Evolutionary conservation across 805 yeast species (phyloP).

Genomic region (Metschnikowia hibisci): DNA sequence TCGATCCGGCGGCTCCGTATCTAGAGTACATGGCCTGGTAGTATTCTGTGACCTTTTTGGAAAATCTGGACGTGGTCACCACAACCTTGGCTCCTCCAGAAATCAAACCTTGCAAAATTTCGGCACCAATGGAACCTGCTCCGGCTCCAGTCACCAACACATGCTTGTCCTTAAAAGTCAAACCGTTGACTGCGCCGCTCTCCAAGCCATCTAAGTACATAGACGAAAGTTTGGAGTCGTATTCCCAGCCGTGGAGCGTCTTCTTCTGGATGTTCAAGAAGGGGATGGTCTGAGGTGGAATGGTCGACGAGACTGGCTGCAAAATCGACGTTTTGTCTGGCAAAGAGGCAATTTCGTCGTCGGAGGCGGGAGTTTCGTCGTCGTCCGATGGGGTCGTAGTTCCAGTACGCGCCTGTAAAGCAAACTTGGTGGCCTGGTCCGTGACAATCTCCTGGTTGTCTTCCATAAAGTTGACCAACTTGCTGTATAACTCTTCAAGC

Average conservation of each 20-base stretch:
- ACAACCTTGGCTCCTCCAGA: slow-evolving; percentile 98
- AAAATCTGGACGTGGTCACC: slow-evolving; percentile 94
- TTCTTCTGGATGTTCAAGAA: slow-evolving; percentile 89
- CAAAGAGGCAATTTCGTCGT: slow-evolving; percentile 84
- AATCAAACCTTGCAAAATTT: slow-evolving; percentile 87
- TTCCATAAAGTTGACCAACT: slow-evolving; percentile 65
- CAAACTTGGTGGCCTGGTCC: slow-evolving; percentile 54
- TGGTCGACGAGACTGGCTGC: slow-evolving; percentile 68
- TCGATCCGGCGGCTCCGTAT: slow-evolving; percentile 88
- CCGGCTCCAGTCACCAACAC: slow-evolving; percentile 98
- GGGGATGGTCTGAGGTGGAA: slow-evolving; percentile 85
- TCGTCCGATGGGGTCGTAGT: slow-evolving; percentile 41
- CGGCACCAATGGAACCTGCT: slow-evolving; percentile 98
- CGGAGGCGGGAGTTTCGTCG: slow-evolving; percentile 35
- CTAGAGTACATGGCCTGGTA: slow-evolving; percentile 92
- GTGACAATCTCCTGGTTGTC: slow-evolving; percentile 68
- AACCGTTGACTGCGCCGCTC: slow-evolving; percentile 90
- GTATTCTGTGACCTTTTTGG: slow-evolving; percentile 90
- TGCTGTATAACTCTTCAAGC: slow-evolving; percentile 67
- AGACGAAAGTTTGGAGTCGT: slow-evolving; percentile 74
- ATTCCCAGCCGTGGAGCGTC: slow-evolving; percentile 74
- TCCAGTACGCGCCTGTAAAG: slow-evolving; percentile 40
- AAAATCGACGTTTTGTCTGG: slow-evolving; percentile 65
- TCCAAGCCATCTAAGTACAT: slow-evolving; percentile 86
- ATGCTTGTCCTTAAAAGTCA: slow-evolving; percentile 80